Conservation (phyloP, 2,329 filamentous ascomycete species). For the Calonectria pseudoreteaudii region DNA sequence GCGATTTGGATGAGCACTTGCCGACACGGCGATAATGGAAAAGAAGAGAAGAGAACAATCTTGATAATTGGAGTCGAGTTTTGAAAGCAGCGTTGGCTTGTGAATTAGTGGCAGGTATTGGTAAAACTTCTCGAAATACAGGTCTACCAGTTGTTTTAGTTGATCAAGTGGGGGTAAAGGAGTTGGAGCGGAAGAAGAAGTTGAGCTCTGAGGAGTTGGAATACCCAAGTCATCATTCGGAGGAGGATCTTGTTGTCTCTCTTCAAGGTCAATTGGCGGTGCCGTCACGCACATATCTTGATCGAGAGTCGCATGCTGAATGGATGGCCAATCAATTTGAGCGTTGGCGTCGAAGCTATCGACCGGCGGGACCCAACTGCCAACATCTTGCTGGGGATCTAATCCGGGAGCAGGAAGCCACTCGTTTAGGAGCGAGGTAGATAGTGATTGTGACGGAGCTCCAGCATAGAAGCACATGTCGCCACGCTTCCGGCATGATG, state of each 20-base stretch:
- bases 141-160: conserved; percentile 32
- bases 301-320: not conserved
- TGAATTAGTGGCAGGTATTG: conserved; percentile 37
- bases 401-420: not conserved
- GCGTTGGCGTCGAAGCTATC: too few species aligned
- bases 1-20: conserved; percentile 32
- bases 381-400: not conserved
- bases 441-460: conserved; percentile 14
- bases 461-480: conserved; percentile 36
- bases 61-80: conserved; percentile 2
- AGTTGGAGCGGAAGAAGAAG: not conserved
- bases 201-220: conserved; percentile 7
- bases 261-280: not conserved
- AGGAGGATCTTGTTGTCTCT: not conserved
- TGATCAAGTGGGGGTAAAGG: conserved; percentile 19
- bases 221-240: not conserved
- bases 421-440: not conserved
- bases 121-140: conserved; percentile 40
- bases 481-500: conserved; percentile 36
- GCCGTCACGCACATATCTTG: not conserved
- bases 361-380: not conserved
- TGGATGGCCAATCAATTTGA: not conserved
- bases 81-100: conserved; percentile 14
- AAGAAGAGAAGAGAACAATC: conserved; percentile 20
- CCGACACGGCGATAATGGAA: conserved; percentile 35